Evolutionary conservation across 2,329 filamentous ascomycete species (phyloP), one percentile per base, ranked within the genome.

Genomic region (Paecilomyces dactylethromorphus): DNA sequence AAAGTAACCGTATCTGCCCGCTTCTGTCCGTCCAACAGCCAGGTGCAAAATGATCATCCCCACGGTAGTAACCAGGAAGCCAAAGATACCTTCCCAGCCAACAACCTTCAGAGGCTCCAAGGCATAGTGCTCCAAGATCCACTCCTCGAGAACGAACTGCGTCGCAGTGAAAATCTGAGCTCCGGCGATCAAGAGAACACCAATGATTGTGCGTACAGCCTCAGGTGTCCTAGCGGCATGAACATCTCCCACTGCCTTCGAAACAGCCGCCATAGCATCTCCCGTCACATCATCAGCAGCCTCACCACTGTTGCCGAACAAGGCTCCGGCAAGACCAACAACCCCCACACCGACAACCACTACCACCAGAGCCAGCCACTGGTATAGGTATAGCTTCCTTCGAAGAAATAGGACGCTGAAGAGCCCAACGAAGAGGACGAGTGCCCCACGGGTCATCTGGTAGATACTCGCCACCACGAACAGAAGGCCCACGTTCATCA

Each of bases 81-180:
- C 94, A 71, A 97, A 99, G 2, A 96, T 66, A 21, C 94, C 94
- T 76, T 99, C 94, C 92, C 92, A 99, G 32, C 92, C 93, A 31
- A 99, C 94, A 21, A 97, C 91, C 68, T 87, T 87, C 63, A 99
- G 85, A 1, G 94, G 93, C 67, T 94, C 90, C 74, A 90, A 82
- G n/a, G 83, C 83, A 67, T 89, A 90, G 64, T 86, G 82, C 73
- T 90, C 87, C 70, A 99, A 83, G 64, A 99, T 91, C 80, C 88
- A 94, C 78, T 99, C 94, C 74, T 99, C 94, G 2, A 96, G 78
- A 24, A 97, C 94, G 68, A 97, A 99, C 74, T 99, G 94, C 1
- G 91, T 91, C 0, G 94, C 94, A 0, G 94, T 97, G 73, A 99
- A 97, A 70, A 99, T 89, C 77, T 99, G 94, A 1, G 93, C 94